These are phyloP conservation scores for Hypomyces perniciosus DNA, from an alignment of 2,329 filamentous ascomycete genomes.

Conservation along the genomic window DNA sequence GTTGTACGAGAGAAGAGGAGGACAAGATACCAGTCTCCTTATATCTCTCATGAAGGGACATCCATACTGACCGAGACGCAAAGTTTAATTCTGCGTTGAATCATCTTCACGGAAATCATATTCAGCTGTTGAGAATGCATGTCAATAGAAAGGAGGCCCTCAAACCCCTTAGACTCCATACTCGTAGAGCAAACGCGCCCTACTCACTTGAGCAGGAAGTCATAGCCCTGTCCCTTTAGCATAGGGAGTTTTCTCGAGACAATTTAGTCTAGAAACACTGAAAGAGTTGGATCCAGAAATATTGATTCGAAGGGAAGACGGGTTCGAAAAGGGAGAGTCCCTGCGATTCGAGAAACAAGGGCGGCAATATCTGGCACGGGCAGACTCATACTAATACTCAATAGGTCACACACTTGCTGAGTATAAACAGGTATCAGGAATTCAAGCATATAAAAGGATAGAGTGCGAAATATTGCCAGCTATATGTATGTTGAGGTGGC, in stretches of 20 bases:
- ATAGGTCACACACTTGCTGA: too few species aligned
- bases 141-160: conserved; percentile 7
- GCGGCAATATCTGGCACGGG: too few species aligned
- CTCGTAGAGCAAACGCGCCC: too few species aligned
- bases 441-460: too few species aligned
- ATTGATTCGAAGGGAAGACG: conserved; percentile 1
- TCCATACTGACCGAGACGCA: too few species aligned
- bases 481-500: too few species aligned
- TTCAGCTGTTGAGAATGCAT: conserved; percentile 1
- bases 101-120: neutral
- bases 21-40: neutral
- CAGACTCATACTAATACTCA: neutral
- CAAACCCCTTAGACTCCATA: neutral
- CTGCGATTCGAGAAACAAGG: neutral
- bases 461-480: too few species aligned
- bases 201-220: too few species aligned
- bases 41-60: neutral
- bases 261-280: neutral
- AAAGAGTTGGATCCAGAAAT: neutral
- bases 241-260: neutral
- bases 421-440: neutral
- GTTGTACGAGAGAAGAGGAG: neutral
- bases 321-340: neutral
- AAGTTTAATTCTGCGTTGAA: neutral
- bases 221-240: too few species aligned